These are phyloP conservation scores for Cyclocybe cylindracea DNA, from an alignment of 768 basidiomycete species.

Conservation along the genomic window DNA sequence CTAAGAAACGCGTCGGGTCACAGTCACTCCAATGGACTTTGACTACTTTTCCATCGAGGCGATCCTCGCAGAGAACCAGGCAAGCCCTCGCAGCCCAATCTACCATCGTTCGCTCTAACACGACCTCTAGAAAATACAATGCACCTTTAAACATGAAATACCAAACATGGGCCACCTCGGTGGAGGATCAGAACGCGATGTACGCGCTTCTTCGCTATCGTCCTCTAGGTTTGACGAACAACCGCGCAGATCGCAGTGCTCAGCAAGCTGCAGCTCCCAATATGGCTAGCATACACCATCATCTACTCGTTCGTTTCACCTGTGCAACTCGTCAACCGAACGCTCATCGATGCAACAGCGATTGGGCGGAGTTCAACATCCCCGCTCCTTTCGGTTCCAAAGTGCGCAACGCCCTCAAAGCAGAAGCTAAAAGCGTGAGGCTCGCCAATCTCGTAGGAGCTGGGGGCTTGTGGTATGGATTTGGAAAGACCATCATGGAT, in stretches of 20 bases:
- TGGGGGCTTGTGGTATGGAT: conserved; percentile 90
- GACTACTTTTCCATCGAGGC: conserved; percentile 93
- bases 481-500: conserved; percentile 83
- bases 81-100: conserved; percentile 21
- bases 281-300: conserved; percentile 90
- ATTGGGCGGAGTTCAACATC: conserved; percentile 88
- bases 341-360: conserved; percentile 42
- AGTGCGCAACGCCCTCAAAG: conserved; percentile 86
- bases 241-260: conserved; percentile 65
- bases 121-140: conserved; percentile 78
- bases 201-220: conserved; percentile 34
- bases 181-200: conserved; percentile 83
- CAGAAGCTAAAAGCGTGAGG: conserved; percentile 84
- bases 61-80: conserved; percentile 92
- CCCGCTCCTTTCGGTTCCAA: conserved; percentile 74
- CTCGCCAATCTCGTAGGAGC: conserved; percentile 83
- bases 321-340: neutral
- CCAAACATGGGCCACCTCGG: conserved; percentile 88
- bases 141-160: conserved; percentile 86
- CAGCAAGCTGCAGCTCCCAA: conserved; percentile 80
- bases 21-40: conserved; percentile 62
- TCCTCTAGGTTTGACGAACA: neutral
- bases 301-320: conserved; percentile 64
- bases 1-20: conserved; percentile 11
- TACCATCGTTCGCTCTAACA: neutral